phyloP scores from a whole-genome alignment of 495 filamentous ascomycete genomes.

The Melanomma pulvis-pyrius region DNA sequence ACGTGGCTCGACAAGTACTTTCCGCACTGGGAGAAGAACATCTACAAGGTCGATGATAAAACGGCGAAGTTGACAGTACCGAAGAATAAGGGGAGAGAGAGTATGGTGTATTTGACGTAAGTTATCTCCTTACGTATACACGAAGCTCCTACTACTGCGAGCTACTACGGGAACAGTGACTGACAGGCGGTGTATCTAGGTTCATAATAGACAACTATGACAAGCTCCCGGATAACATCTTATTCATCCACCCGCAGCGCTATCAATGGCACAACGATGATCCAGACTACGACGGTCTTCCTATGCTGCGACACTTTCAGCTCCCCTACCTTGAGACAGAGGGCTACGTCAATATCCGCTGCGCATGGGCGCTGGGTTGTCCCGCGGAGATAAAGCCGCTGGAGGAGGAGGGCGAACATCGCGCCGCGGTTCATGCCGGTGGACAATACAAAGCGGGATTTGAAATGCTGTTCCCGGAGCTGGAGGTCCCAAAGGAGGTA shows the following conservation, averaged over 20 bases:
- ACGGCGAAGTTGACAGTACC: constrained; percentile 29
- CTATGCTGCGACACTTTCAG: constrained; percentile 58
- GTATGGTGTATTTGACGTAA: constrained; percentile 39
- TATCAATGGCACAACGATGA: constrained; percentile 42
- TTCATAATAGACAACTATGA: constrained; percentile 41
- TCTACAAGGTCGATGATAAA: constrained; percentile 37
- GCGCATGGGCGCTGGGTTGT: constrained; percentile 64
- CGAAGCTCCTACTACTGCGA: not conserved
- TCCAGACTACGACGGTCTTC: constrained; percentile 41
- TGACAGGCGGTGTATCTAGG: constrained; percentile 4
- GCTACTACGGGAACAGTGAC: not conserved
- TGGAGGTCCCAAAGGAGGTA: constrained; percentile 43
- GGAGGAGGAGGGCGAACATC: constrained; percentile 47
- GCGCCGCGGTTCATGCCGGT: constrained; percentile 48
- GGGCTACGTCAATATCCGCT: constrained; percentile 70
- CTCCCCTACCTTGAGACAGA: constrained; percentile 56
- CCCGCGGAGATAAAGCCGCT: constrained; percentile 60
- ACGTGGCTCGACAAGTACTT: constrained; percentile 39
- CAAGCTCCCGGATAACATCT: constrained; percentile 31
- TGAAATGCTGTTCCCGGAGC: constrained; percentile 56
- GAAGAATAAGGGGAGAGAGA: constrained; percentile 38
- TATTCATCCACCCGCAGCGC: constrained; percentile 37
- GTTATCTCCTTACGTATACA: not conserved
- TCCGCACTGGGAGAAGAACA: constrained; percentile 35
- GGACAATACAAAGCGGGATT: constrained; percentile 59